Percentiles rank a stretch among this genome's conserved stretches.
These are phyloP conservation scores for Fusarium solani-melongenae DNA, from an alignment of 2,329 filamentous ascomycete genomes.

Conservation along the genomic window DNA sequence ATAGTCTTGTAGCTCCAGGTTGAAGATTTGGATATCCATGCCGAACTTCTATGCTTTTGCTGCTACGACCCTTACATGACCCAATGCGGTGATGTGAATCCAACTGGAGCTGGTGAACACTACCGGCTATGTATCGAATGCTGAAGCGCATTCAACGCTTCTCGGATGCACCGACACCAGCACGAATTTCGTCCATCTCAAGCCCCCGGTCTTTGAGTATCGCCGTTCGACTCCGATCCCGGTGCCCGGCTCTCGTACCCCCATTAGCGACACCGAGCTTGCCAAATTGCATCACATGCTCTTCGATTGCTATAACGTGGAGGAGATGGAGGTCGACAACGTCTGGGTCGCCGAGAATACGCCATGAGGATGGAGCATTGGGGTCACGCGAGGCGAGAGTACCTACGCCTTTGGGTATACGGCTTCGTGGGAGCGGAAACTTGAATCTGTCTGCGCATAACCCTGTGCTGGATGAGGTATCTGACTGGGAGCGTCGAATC, in stretches of 20 bases:
- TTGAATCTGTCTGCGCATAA: not conserved
- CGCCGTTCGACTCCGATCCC: conserved; percentile 8
- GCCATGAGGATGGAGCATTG: conserved; percentile 25
- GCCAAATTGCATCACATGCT: conserved; percentile 5
- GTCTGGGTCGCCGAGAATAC: not conserved
- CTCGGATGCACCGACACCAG: conserved; percentile 23
- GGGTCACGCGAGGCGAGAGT: conserved; percentile 21
- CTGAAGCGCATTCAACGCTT: conserved; percentile 31
- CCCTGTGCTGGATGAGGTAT: conserved; percentile 16
- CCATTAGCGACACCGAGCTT: conserved; percentile 9
- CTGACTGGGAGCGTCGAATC: conserved; percentile 35
- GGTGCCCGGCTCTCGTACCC: conserved; percentile 30
- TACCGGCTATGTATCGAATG: conserved; percentile 46
- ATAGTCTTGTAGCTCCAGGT: conserved; percentile 9
- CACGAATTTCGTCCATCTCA: conserved; percentile 25
- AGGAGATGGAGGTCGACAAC: conserved; percentile 10
- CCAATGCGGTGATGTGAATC: conserved; percentile 39
- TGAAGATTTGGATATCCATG: not conserved
- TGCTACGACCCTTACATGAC: not conserved
- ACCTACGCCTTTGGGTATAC: conserved; percentile 20
- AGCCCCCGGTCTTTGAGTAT: conserved; percentile 11
- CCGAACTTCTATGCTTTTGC: conserved; percentile 8
- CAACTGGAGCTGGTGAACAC: conserved; percentile 31
- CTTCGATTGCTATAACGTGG: conserved; percentile 4
- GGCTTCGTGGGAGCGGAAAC: not conserved